phyloP scores from a whole-genome alignment of 106 monocot genomes.

The Platanthera zijinensis region DNA sequence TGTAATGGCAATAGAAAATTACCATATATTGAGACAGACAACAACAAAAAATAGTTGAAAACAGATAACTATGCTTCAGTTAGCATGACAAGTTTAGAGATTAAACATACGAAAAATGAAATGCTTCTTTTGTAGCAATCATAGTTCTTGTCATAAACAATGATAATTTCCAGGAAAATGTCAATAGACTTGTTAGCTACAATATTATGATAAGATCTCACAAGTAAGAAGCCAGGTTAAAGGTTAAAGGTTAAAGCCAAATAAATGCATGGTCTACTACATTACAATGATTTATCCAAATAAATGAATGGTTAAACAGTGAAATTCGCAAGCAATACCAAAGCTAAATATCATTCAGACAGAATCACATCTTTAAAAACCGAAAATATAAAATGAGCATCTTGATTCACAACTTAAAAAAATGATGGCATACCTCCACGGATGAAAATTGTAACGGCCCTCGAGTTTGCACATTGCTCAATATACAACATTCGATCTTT shows the following conservation, averaged over 20 bases:
- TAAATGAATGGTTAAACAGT: not conserved
- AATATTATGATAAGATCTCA: not conserved
- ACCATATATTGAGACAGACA: not conserved
- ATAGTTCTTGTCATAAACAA: not conserved
- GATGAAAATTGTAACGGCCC: conserved; percentile 94
- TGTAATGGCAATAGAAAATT: not conserved
- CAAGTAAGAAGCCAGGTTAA: not conserved
- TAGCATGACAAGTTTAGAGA: not conserved
- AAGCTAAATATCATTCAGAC: not conserved
- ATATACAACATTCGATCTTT: conserved; percentile 96
- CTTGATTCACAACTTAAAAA: not conserved
- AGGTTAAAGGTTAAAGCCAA: too few relatives aligned
- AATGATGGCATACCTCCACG: conserved; percentile 66
- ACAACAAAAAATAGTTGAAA: not conserved
- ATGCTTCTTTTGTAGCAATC: not conserved
- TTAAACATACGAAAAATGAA: not conserved
- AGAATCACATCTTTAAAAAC: not conserved
- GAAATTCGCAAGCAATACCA: not conserved
- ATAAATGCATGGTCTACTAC: too few relatives aligned
- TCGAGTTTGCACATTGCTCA: conserved; percentile 94
- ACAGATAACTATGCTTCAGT: not conserved
- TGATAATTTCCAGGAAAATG: not conserved
- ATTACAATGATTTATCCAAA: too few relatives aligned
- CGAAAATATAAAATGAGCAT: not conserved
- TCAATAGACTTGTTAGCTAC: not conserved